A percentile compares a stretch with the other conserved stretches of the same genome.
These are phyloP conservation scores for Metroxylon sagu DNA, from an alignment of 176 grass and related monocot genomes.

Conservation along the genomic window DNA sequence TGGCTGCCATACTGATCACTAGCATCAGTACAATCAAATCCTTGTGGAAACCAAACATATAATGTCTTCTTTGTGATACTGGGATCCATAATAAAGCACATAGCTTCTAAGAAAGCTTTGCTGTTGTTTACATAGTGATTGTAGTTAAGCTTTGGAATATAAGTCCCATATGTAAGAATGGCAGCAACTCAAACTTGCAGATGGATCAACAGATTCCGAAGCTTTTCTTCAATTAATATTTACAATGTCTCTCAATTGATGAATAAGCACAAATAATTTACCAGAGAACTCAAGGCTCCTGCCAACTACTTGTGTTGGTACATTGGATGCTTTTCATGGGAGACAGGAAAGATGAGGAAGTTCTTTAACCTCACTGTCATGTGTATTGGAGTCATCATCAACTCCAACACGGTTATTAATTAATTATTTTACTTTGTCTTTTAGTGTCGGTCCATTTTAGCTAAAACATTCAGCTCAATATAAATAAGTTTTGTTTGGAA, in stretches of 20 bases:
- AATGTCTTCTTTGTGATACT: constrained; percentile 74
- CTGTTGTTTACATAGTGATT: constrained; percentile 99
- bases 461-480: too few relatives aligned
- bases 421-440: too few relatives aligned
- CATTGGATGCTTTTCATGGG: constrained; percentile 84
- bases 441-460: too few relatives aligned
- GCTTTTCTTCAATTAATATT: too few relatives aligned
- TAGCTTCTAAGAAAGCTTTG: constrained; percentile 83
- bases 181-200: constrained; percentile 82
- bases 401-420: too few relatives aligned
- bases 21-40: constrained; percentile 86
- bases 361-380: constrained; percentile 82
- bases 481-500: too few relatives aligned
- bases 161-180: constrained; percentile 85
- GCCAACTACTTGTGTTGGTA: constrained; percentile 98
- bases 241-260: too few relatives aligned
- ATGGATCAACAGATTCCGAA: too few relatives aligned
- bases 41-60: constrained; percentile 96
- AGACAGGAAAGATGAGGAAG: constrained; percentile 89
- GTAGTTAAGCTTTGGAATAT: constrained; percentile 95
- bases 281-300: constrained; percentile 97
- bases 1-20: constrained; percentile 87
- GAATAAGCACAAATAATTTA: constrained; percentile 6
- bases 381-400: neutral
- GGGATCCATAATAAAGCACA: constrained; percentile 99